Evolutionary conservation across 306 rosid species (phyloP).

Genomic region (Benincasa hispida): DNA sequence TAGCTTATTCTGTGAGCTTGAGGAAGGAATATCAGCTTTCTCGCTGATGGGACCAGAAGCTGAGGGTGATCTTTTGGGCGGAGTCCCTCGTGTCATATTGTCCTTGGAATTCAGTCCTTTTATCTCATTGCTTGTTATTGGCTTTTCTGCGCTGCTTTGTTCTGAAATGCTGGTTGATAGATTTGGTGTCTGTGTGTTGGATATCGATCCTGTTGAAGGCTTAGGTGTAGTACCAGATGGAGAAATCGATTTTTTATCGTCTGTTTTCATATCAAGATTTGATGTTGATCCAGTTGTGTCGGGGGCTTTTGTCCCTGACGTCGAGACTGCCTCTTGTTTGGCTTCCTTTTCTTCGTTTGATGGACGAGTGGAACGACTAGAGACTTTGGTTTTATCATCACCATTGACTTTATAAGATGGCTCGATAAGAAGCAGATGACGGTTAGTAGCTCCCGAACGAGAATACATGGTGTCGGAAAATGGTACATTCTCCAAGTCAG

Average conservation of each 20-base stretch:
- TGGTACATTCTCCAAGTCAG: slow-evolving; percentile 64
- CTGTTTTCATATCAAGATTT: slow-evolving; percentile 26
- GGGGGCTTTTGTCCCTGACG: slow-evolving; percentile 21
- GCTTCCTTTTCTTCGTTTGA: slow-evolving; percentile 54
- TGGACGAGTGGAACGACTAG: slow-evolving; percentile 31
- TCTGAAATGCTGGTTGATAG: slow-evolving; percentile 21
- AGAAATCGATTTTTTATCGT: slow-evolving; percentile 26
- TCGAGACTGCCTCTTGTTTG: slow-evolving; percentile 32
- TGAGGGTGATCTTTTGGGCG: slow-evolving; percentile 22
- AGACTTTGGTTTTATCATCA: slow-evolving; percentile 56
- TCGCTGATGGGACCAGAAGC: slow-evolving; percentile 22
- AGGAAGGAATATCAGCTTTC: slow-evolving; percentile 22
- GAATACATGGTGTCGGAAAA: slow-evolving; percentile 57
- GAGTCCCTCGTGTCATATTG: slow-evolving; percentile 9
- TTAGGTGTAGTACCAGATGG: slow-evolving; percentile 17
- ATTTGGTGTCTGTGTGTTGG: slow-evolving; percentile 29
- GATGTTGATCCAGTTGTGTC: not conserved
- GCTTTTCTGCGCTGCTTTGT: slow-evolving; percentile 29
- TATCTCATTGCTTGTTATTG: slow-evolving; percentile 32
- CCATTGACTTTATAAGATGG: slow-evolving; percentile 65
- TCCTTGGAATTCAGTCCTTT: slow-evolving; percentile 26
- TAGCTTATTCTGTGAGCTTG: slow-evolving; percentile 36
- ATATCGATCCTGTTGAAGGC: slow-evolving; percentile 22
- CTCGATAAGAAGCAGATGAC: slow-evolving; percentile 62
- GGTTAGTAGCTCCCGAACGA: slow-evolving; percentile 39